These are phyloP conservation scores for Mimosa pudica DNA, from an alignment of 306 rosid genomes.

Conservation along the genomic window DNA sequence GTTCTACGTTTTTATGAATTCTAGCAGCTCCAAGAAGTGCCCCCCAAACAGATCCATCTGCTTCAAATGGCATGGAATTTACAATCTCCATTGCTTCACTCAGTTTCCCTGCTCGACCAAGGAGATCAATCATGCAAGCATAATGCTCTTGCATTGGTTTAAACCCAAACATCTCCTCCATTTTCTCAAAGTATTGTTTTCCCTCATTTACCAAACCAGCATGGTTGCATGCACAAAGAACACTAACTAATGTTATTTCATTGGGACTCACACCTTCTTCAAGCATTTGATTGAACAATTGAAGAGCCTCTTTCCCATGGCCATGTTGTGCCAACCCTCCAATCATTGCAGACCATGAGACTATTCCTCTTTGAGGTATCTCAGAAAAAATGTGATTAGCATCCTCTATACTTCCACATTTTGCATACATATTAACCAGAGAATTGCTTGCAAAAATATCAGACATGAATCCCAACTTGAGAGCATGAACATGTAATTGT, in stretches of 20 bases:
- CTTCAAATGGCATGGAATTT: slow-evolving; percentile 72
- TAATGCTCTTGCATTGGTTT: slow-evolving; percentile 82
- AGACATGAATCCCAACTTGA: slow-evolving; percentile 77
- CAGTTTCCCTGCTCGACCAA: slow-evolving; percentile 85
- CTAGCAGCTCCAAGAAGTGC: slow-evolving; percentile 95
- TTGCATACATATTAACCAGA: slow-evolving; percentile 92
- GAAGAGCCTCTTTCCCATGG: slow-evolving; percentile 76
- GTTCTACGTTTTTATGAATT: slow-evolving; percentile 74
- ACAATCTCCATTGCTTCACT: slow-evolving; percentile 76
- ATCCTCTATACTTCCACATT: slow-evolving; percentile 87
- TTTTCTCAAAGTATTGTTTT: slow-evolving; percentile 61
- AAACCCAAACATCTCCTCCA: slow-evolving; percentile 71
- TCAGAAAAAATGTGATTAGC: slow-evolving; percentile 70
- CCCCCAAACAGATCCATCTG: slow-evolving; percentile 85
- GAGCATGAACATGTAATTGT: slow-evolving; percentile 79
- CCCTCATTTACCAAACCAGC: slow-evolving; percentile 86
- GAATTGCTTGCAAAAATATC: slow-evolving; percentile 90
- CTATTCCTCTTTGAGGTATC: slow-evolving; percentile 76
- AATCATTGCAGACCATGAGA: slow-evolving; percentile 96
- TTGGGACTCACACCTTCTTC: slow-evolving; percentile 64
- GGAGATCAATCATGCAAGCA: slow-evolving; percentile 96
- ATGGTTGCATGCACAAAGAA: slow-evolving; percentile 93
- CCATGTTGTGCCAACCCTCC: slow-evolving; percentile 97
- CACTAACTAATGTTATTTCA: slow-evolving; percentile 84
- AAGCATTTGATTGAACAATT: slow-evolving; percentile 78